phyloP scores from a whole-genome alignment of 192 early-diverging fungal genomes.

The Gaertneriomyces semiglobifer region DNA sequence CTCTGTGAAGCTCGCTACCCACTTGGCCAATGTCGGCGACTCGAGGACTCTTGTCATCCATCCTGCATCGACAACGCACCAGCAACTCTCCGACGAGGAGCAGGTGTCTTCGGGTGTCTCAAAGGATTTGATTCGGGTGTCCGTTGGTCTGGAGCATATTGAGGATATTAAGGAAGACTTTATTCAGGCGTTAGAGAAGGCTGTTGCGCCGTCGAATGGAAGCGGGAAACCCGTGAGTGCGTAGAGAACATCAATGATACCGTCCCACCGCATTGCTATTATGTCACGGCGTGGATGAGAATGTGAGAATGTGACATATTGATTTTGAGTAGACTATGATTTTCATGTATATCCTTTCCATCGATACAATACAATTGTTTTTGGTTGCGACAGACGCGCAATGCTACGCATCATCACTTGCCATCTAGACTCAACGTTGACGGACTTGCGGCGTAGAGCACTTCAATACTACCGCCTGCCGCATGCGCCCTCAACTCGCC shows the following conservation, averaged over 20 bases:
- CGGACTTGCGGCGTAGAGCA: conserved; percentile 24
- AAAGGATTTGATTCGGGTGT: conserved; percentile 76
- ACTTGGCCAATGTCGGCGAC: conserved; percentile 95
- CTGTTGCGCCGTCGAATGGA: background rate
- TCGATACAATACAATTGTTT: too few relatives aligned
- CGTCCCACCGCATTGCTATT: too few relatives aligned
- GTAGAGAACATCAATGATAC: too few relatives aligned
- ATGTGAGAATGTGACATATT: too few relatives aligned
- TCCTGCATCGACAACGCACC: conserved; percentile 81
- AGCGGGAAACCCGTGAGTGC: too few relatives aligned
- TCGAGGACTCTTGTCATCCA: conserved; percentile 84
- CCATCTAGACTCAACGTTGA: conserved; percentile 14
- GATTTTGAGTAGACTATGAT: too few relatives aligned
- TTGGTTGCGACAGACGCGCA: too few relatives aligned
- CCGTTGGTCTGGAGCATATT: conserved; percentile 78
- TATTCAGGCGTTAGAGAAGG: conserved; percentile 40
- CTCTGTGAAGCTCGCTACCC: conserved; percentile 74
- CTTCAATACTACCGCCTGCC: conserved; percentile 31
- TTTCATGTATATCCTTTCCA: too few relatives aligned
- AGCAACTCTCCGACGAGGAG: conserved; percentile 80
- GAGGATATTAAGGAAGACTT: conserved; percentile 58
- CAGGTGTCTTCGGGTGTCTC: conserved; percentile 73
- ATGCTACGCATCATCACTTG: too few relatives aligned
- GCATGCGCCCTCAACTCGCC: conserved; percentile 19
- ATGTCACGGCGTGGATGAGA: too few relatives aligned